Conservation (phyloP, 179 eudicot genomes). For the Beta lomatogona region DNA sequence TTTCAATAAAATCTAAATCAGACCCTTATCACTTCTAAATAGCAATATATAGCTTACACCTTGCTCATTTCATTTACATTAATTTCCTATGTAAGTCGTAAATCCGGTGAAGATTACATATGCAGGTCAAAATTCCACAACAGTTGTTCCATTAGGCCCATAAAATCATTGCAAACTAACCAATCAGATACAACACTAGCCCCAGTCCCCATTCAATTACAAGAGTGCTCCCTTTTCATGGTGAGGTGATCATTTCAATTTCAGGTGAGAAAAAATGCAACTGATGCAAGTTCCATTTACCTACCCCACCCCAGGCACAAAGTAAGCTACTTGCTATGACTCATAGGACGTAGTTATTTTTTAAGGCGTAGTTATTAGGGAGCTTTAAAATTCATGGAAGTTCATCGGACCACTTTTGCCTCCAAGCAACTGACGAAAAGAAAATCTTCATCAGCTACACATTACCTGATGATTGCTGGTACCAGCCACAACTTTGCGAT, state of each 20-base stretch:
- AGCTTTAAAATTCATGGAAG: not conserved
- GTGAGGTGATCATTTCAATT: not conserved
- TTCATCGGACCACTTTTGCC: not conserved
- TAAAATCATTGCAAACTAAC: not conserved
- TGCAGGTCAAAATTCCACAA: not conserved
- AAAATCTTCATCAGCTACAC: not conserved
- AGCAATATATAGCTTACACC: not conserved
- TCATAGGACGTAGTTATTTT: not conserved
- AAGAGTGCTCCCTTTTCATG: not conserved
- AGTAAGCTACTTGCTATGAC: not conserved
- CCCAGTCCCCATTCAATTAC: not conserved
- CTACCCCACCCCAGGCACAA: not conserved
- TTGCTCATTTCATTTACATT: not conserved
- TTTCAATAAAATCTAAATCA: not conserved
- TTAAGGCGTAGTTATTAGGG: too few species aligned
- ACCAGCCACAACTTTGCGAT: conserved; percentile 91
- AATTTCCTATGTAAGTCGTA: not conserved
- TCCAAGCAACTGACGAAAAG: not conserved
- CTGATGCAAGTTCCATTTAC: not conserved
- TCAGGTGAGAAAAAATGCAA: not conserved
- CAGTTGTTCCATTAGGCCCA: not conserved
- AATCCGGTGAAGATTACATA: not conserved
- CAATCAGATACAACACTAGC: not conserved
- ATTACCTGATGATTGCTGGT: conserved; percentile 85
- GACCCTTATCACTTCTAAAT: not conserved